A percentile compares a stretch with the other conserved stretches of the same genome.
Evolutionary conservation across 1,284 basidiomycete species (phyloP).

Genomic region (Apiotrichum mycotoxinovorans): DNA sequence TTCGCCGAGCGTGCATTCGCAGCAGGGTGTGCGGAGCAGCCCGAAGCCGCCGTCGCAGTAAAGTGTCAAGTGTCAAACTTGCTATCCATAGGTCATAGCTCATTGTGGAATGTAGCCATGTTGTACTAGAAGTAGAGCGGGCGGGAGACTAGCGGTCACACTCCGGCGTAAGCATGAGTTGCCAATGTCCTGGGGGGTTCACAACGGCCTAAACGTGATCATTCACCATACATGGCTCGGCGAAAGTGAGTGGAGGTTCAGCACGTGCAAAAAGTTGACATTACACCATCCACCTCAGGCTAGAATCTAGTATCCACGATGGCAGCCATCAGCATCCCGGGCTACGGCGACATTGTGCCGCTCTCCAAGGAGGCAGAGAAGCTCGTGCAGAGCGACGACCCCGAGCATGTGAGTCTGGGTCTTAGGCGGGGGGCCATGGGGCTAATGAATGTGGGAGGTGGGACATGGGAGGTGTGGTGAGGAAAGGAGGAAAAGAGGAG

Average conservation of each 20-base stretch:
- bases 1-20: slow-evolving; percentile 15
- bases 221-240: neutral
- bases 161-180: too few species aligned
- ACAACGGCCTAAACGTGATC: too few species aligned
- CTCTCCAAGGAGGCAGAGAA: slow-evolving; percentile 35
- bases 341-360: slow-evolving; percentile 21
- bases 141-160: too few species aligned
- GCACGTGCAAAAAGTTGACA: slow-evolving; percentile 6
- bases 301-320: neutral
- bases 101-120: too few species aligned
- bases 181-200: too few species aligned
- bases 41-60: slow-evolving; percentile 13
- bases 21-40: slow-evolving; percentile 10
- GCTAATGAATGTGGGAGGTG: too few species aligned
- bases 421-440: neutral
- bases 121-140: too few species aligned
- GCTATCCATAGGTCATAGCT: too few species aligned
- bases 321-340: slow-evolving; percentile 13
- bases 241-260: neutral
- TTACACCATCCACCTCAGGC: neutral
- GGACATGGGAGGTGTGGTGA: too few species aligned
- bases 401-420: slow-evolving; percentile 47
- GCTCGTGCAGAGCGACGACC: slow-evolving; percentile 50
- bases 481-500: neutral
- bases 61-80: neutral